phyloP scores from a whole-genome alignment of 2,329 filamentous ascomycete genomes.

The Aspergillus pseudoviridinutans region DNA sequence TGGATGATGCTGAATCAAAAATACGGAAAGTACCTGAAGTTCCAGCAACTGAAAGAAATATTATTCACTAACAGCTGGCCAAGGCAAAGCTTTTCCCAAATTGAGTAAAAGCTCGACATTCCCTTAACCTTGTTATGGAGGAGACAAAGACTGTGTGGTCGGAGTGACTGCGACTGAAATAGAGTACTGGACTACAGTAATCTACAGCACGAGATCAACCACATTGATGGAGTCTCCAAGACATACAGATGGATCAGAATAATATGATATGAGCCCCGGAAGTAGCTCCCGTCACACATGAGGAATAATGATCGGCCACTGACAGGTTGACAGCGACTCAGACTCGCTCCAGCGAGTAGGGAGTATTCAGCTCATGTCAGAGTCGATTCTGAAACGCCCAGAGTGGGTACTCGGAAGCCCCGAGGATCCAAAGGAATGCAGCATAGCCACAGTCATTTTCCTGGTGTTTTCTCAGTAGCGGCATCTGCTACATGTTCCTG shows the following conservation, averaged over 20 bases:
- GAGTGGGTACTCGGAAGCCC: slow-evolving; percentile 11
- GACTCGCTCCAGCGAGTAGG: neutral
- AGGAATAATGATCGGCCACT: neutral
- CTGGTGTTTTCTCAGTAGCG: neutral
- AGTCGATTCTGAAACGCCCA: slow-evolving; percentile 16
- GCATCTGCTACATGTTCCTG: neutral
- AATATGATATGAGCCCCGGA: neutral
- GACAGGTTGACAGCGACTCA: too few relatives aligned
- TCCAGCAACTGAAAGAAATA: neutral
- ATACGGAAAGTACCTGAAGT: neutral
- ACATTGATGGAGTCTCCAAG: neutral
- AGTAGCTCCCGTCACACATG: neutral
- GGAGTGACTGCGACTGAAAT: too few relatives aligned
- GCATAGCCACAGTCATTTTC: slow-evolving; percentile 5
- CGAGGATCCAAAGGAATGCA: neutral
- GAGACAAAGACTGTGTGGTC: too few relatives aligned
- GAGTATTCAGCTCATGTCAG: slow-evolving; percentile 1
- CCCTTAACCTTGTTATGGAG: too few relatives aligned
- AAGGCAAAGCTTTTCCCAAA: too few relatives aligned
- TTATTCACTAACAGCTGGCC: neutral
- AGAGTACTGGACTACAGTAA: too few relatives aligned
- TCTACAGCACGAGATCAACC: neutral
- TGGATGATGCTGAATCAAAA: neutral
- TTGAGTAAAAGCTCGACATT: neutral
- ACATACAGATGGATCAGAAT: neutral